Base-by-base conservation (phyloP, 495 filamentous ascomycete genomes). In the Sphaerosporella brunnea region DNA sequence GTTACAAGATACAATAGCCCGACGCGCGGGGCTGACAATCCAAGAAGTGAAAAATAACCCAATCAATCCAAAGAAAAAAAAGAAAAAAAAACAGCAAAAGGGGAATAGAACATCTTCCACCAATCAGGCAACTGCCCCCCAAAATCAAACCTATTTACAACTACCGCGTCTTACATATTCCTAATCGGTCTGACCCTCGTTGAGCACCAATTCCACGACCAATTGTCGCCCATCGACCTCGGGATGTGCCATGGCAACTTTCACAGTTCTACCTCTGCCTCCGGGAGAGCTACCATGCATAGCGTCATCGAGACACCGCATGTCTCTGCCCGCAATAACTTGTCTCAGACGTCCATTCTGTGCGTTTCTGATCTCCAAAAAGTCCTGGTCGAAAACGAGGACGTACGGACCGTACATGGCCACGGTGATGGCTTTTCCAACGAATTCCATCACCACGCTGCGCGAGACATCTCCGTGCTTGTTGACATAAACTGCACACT, bases 401-500 rank as follows among this genome's bases (percentile, higher is more conserved):
- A 93, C 71, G 36, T 88, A 83, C 21, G 84, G 72, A 13, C 80
- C 83, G 49, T 86, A 84, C 61, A 96, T 74, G 48, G 82, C 86
- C 2, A 73, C 73, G 2, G 66, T 68, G 43, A 68, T 69, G 7
- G 88, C 90, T 54, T 79, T 84, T 47, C 92, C 92, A 2, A 93
- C 86, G 64, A 95, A 96, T 56, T 95, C 84, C 84, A 96, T 92
- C 49, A 99, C 82, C 47, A 96, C 84, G 28, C 76, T 79, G 37
- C 90, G 78, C 28, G 77, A 84, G 15, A 99, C 82, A 48, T 96
- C 90, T 51, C 90, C 92, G 62, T 95, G 86, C 63, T 96, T 93
- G 66, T 96, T 93, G 62, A 94, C 84, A 52, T 96, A 99, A 0
- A 96, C 84, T 18, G 84, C 90, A 51, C 88, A 94, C 60, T 94